Base-by-base conservation (phyloP, 2,329 filamentous ascomycete genomes). In the Metarhizium humberi region DNA sequence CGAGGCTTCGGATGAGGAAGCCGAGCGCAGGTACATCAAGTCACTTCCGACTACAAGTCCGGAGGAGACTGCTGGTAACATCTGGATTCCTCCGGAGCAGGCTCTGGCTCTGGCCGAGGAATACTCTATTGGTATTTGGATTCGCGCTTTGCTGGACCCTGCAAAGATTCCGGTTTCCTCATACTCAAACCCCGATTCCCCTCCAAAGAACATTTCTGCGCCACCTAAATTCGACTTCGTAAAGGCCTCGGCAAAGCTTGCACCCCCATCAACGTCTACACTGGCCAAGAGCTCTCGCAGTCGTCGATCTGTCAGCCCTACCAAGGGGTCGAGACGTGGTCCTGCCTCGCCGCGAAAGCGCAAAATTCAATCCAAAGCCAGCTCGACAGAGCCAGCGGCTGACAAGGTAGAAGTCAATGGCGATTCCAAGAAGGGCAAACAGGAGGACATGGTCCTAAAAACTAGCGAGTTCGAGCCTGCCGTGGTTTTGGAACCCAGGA, bases 1-100 rank as follows among this genome's bases (percentile, higher is more conserved):
- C 47, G 82, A 86, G 58, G 75, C 79, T 20, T 74, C 78, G 34
- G 88, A 94, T 62, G 89, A 94, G 67, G 83, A 89, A 63, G 73
- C 75, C 2, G 89, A 95, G 75, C 86, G 89, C 67, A 84, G 80
- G 64, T 92, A 90, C 72, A 86, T 99, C 73, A 96, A 96, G 75
- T 82, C 81, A 6, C 84, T 94, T 32, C 73, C 82, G 38, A 87
- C 87, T 34, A 95, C 92, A 10, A 95, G 91, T 63, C 79, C 80
- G 55, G 92, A 97, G 67, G 94, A 97, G 77, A 91, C 94, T 34
- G 94, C 94, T 30, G 94, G 94, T 49, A 99, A 96, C 70, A 84
- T 99, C 53, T 99, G 94, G 94, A 92, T 97, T 52, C 84, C 90
- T 50, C 91, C 92, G 6, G 79, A 86, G 61, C 73, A 83, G 82